Evolutionary conservation across 495 filamentous ascomycete species (phyloP).

Genomic region (Hypomontagnella monticulosa): DNA sequence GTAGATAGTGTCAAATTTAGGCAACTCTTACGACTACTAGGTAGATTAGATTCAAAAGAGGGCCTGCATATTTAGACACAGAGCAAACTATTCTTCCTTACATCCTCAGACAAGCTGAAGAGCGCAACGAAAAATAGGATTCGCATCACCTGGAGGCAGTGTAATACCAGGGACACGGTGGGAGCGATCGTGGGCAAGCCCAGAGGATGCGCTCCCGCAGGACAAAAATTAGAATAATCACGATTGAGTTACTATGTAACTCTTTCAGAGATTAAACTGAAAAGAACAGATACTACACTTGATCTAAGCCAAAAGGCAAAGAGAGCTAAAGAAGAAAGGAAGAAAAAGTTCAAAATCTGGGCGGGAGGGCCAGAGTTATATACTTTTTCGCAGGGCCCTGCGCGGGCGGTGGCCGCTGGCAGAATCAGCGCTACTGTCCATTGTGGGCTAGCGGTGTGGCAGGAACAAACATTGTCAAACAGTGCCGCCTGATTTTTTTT

Average conservation of each 20-base stretch:
- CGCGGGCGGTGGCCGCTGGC: conserved; percentile 7
- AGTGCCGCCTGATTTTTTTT: background rate
- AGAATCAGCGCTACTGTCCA: too few relatives aligned
- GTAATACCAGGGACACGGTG: conserved; percentile 90
- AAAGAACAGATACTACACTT: conserved; percentile 99
- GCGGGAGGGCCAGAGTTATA: background rate
- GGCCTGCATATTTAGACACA: background rate
- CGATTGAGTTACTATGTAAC: conserved; percentile 72
- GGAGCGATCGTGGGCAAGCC: conserved; percentile 78
- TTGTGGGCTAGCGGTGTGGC: too few relatives aligned
- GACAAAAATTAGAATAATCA: conserved; percentile 89
- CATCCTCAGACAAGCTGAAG: conserved; percentile 23
- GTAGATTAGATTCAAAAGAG: too few relatives aligned
- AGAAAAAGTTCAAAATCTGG: conserved; percentile 19
- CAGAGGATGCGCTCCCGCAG: conserved; percentile 68
- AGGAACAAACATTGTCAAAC: too few relatives aligned
- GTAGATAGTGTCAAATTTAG: too few relatives aligned
- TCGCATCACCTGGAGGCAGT: conserved; percentile 89
- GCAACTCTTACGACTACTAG: too few relatives aligned
- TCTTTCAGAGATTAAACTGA: conserved; percentile 89
- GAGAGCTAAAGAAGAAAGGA: conserved; percentile 57
- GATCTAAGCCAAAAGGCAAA: conserved; percentile 90
- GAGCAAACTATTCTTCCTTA: conserved; percentile 28
- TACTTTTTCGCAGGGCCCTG: background rate
- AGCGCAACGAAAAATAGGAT: conserved; percentile 45